Base-by-base conservation (phyloP, 208 protist genomes). In the Crithidia fasciculata region DNA sequence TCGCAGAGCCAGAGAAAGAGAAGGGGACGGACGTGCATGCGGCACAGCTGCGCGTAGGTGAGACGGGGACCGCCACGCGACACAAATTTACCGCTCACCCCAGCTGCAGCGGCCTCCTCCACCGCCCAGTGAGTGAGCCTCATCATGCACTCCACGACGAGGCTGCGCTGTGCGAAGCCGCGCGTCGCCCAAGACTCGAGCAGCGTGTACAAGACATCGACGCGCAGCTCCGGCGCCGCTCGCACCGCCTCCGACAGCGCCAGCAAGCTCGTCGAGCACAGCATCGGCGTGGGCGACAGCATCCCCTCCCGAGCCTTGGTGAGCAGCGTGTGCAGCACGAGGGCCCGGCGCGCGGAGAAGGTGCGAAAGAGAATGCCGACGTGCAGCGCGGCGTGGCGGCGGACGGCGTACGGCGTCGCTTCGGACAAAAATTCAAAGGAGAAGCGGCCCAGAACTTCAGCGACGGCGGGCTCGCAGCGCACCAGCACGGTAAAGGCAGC, bases 171-270 rank as follows among this genome's bases (percentile, higher is more conserved):
- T 8, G 63, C 63, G 72, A 93, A 95, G 10, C 81, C 84, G 10
- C 77, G 87, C 19, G 77, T 93, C 8, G 90, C 81, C 86, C 85
- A 92, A 73, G 82, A 92, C 69, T 95, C 90, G 3, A 95, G 76
- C 43, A 93, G 76, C n/a, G 84, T 88, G 71, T 85, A 90, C 28
- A 93, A 54, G 37, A 92, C 81, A 15, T 81, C 65, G 9, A 85
- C 63, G 62, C 83, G 81, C 59, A 92, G 74, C 68, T 72, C 74
- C 6, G 85, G 87, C 3, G 80, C 86, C 8, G 87, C 82, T 2
- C 70, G 62, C 36, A 84, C 84, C 4, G 88, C 90, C 60, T 93
- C 83, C 3, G 83, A 74, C 19, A 95, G 54, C 15, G 90, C 90
- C 9, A 91, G 80, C 54, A 95, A 72, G 64, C 85, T 89, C 47